Evolutionary conservation across 257 asterid genomes (phyloP), one percentile per base, ranked within the genome.

Genomic region (Pogostemon cablin): DNA sequence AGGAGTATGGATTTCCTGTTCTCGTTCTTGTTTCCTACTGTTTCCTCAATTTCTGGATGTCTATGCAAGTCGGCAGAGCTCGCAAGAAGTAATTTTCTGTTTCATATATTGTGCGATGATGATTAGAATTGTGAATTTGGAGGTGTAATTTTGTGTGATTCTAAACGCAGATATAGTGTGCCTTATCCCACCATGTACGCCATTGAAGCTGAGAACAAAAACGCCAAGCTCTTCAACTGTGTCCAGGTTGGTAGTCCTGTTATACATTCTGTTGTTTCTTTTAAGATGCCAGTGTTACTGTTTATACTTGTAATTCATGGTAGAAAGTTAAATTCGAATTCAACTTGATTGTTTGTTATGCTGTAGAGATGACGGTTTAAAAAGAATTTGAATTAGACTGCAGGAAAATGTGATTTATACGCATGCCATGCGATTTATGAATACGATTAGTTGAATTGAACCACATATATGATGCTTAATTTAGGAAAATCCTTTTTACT

Each of bases 31-130:
- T 86, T 46, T 55, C 69, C 67, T 86, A 91, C 80, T 68, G 82
- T 79, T 72, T 84, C 47, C 82, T 93, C 81, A 93, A 93, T 79
- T n/a, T 85, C 68, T 91, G 97, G 97, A 93, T 91, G 99, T 44
- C 69, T 17, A 2, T 32, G 11, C 83, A 83, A 84, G 99, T 93
- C 9, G 95, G 90, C 83, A 37, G 40, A 48, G 99, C 99, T 44
- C 84, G 99, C 42, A 86, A 70, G 53, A 88, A 77, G 99, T 93
- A 86, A 37, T 42, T 65, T 3, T 3, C 55, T 2, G 20, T n/a
- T 54, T 43, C 17, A 17, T 39, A 2, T 46, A 3, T 46, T 46
- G 11, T 9, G 9, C 11, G 32, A 8, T 46, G 52, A 4, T 46
- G 55, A 49, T 49, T 49, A 49, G 25, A 49, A 3, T 49, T 25